These are phyloP conservation scores for Rhizopus microsporus DNA, from an alignment of 371 early-diverging fungal genomes.

Conservation along the genomic window DNA sequence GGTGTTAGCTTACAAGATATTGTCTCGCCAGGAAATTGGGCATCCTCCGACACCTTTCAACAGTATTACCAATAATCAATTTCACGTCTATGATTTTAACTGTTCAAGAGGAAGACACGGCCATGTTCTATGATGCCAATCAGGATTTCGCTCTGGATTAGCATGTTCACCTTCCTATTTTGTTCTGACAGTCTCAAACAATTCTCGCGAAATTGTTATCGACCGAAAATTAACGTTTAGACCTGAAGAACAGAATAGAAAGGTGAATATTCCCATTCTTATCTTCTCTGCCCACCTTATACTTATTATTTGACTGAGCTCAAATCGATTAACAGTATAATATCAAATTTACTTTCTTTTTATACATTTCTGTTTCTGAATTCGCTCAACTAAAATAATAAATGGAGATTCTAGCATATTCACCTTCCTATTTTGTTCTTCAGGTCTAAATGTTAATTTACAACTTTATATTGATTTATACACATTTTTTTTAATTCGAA, in stretches of 20 bases:
- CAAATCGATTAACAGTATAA: too few relatives aligned
- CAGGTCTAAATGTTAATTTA: conserved; percentile 1
- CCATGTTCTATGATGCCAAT: conserved; percentile 7
- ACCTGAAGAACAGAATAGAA: background rate
- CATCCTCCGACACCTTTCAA: conserved; percentile 15
- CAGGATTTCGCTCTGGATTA: background rate
- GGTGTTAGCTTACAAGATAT: too few relatives aligned
- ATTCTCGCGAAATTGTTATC: conserved; percentile 5
- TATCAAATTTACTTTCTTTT: too few relatives aligned
- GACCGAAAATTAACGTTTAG: background rate
- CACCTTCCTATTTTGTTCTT: conserved; percentile 2
- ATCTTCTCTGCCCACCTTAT: too few relatives aligned
- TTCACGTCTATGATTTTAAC: conserved; percentile 6
- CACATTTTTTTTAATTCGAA: too few relatives aligned
- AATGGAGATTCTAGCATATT: background rate
- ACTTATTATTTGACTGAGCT: too few relatives aligned
- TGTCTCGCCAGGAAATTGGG: too few relatives aligned
- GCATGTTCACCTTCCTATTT: conserved; percentile 12
- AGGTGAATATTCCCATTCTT: background rate
- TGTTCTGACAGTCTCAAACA: conserved; percentile 12
- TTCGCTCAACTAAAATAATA: background rate
- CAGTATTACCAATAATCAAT: conserved; percentile 7
- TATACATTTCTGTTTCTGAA: too few relatives aligned
- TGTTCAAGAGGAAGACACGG: background rate
- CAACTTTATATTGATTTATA: too few relatives aligned